Conservation (phyloP, 2,329 filamentous ascomycete species). For the Penicillium glabrum region DNA sequence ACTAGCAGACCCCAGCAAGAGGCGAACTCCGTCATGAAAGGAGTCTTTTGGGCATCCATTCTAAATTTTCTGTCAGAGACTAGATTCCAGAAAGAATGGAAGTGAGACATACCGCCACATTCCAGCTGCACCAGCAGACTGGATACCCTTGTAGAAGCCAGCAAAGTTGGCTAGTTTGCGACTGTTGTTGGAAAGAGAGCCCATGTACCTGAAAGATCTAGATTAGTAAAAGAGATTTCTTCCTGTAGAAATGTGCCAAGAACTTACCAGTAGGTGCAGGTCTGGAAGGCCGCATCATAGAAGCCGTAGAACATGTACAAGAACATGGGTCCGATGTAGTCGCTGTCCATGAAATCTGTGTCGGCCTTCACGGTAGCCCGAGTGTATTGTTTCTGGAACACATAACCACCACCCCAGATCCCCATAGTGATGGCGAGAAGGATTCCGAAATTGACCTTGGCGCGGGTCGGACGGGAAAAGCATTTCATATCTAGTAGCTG, state of each 20-base stretch:
- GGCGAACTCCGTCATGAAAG: conserved; percentile 72
- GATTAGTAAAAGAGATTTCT: background rate
- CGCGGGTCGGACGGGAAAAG: conserved; percentile 65
- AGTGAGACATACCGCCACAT: conserved; percentile 42
- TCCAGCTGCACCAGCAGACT: conserved; percentile 77
- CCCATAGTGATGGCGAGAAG: conserved; percentile 71
- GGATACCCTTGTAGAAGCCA: conserved; percentile 86
- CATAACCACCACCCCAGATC: conserved; percentile 82
- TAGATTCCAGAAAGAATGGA: background rate
- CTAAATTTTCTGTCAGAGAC: conserved; percentile 44
- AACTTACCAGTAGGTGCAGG: conserved; percentile 77
- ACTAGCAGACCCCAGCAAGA: conserved; percentile 74
- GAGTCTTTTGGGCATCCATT: conserved; percentile 61
- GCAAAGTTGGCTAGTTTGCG: conserved; percentile 90
- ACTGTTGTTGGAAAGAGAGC: conserved; percentile 85
- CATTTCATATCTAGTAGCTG: conserved; percentile 63
- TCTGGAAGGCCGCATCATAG: conserved; percentile 89
- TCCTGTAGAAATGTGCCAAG: background rate
- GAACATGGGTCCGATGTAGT: conserved; percentile 78
- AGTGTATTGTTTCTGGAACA: conserved; percentile 65
- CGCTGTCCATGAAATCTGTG: conserved; percentile 65
- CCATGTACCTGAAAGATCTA: conserved; percentile 69
- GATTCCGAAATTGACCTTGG: conserved; percentile 61
- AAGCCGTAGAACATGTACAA: conserved; percentile 89
- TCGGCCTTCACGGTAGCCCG: conserved; percentile 42